phyloP scores from a whole-genome alignment of 352 stramenopile genomes.

The Phytophthora parvispora region DNA sequence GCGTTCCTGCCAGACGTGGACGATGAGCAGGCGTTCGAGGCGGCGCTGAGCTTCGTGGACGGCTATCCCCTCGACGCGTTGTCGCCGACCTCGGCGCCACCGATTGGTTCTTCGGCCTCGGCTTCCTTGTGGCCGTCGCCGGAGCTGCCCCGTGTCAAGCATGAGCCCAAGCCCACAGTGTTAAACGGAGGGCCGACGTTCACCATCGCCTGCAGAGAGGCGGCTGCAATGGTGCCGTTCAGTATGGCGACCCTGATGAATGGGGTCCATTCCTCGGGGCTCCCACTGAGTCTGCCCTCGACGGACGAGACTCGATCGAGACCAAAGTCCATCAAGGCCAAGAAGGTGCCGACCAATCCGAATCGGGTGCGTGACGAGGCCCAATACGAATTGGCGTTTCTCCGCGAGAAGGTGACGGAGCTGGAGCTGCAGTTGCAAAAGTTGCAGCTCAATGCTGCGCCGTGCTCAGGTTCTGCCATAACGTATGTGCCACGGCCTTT shows the following conservation, averaged over 20 bases:
- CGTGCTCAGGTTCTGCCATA: not conserved
- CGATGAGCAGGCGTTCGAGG: constrained; percentile 25
- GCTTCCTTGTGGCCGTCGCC: not conserved
- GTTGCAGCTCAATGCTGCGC: constrained; percentile 25
- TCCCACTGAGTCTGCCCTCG: constrained; percentile 10
- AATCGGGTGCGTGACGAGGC: constrained; percentile 40
- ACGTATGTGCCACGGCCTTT: not conserved
- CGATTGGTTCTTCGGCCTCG: not conserved
- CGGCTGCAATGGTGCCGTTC: constrained; percentile 27
- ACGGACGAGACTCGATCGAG: not conserved
- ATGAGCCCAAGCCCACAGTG: not conserved
- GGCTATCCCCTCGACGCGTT: constrained; percentile 9
- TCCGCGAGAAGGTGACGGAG: constrained; percentile 69
- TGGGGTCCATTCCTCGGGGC: not conserved
- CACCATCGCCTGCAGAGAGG: constrained; percentile 12
- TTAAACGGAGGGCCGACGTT: constrained; percentile 23
- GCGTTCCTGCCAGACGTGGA: constrained; percentile 28
- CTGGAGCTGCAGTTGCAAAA: constrained; percentile 61
- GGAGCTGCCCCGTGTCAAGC: not conserved
- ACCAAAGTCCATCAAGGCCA: constrained; percentile 17
- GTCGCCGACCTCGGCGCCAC: not conserved
- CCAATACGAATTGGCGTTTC: constrained; percentile 74
- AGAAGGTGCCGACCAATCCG: constrained; percentile 28
- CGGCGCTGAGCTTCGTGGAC: constrained; percentile 35
- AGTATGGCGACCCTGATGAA: constrained; percentile 9